phyloP scores from a whole-genome alignment of 2,329 filamentous ascomycete species.

The Lachnellula occidentalis region DNA sequence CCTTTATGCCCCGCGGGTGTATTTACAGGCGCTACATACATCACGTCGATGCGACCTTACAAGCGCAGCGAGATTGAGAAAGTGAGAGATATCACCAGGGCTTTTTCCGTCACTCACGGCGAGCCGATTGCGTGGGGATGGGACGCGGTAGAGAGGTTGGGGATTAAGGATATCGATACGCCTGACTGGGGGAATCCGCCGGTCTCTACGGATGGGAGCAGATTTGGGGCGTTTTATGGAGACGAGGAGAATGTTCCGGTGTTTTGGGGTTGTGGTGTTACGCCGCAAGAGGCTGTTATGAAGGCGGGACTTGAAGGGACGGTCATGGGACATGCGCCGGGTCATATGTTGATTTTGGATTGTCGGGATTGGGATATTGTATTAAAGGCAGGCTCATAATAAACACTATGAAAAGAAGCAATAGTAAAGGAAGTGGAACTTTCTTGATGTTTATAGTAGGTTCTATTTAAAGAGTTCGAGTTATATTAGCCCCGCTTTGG shows the following conservation, averaged over 20 bases:
- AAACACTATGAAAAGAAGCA: no score
- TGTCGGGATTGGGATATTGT: conserved; percentile 18
- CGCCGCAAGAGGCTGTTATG: conserved; percentile 60
- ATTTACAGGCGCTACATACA: conserved; percentile 48
- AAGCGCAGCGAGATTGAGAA: conserved; percentile 41
- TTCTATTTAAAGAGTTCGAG: no score
- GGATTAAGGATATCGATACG: conserved; percentile 46
- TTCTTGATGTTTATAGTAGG: no score
- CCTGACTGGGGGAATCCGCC: conserved; percentile 54
- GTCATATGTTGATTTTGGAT: conserved; percentile 58
- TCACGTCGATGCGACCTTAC: conserved; percentile 62
- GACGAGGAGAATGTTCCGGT: conserved; percentile 45
- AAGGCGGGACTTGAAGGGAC: conserved; percentile 46
- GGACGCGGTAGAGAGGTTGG: conserved; percentile 46
- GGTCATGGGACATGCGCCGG: conserved; percentile 57
- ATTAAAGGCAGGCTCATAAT: not conserved
- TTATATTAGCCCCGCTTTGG: no score
- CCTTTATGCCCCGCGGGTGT: conserved; percentile 52
- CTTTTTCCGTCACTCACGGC: conserved; percentile 53
- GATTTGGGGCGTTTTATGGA: conserved; percentile 29
- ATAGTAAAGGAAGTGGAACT: no score
- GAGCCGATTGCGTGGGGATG: conserved; percentile 63
- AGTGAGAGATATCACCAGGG: conserved; percentile 50
- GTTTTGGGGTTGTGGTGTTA: conserved; percentile 62
- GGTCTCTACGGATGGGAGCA: conserved; percentile 34